A percentile compares a stretch with the other conserved stretches of the same genome.
Evolutionary conservation across 805 yeast species (phyloP).

Genomic region (Ogataea glucozyma): DNA sequence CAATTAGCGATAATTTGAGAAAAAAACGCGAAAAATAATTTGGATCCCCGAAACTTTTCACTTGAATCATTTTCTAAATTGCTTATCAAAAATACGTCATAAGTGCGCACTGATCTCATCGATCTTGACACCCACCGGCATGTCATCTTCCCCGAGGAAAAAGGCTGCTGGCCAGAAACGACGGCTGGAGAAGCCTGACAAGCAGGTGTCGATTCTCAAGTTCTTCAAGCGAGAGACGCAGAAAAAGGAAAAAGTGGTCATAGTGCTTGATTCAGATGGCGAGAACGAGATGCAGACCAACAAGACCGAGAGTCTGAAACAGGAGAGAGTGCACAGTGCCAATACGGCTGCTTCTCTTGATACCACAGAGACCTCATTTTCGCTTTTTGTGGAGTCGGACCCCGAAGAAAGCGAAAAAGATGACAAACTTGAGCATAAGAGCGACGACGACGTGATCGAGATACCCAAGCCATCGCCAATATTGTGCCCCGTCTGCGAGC

Average conservation of each 20-base stretch:
- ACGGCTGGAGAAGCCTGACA: not conserved
- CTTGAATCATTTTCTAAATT: too few species aligned
- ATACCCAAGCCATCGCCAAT: slow-evolving; percentile 18
- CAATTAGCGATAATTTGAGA: too few species aligned
- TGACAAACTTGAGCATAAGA: too few species aligned
- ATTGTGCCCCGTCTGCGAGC: slow-evolving; percentile 55
- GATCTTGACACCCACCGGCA: too few species aligned
- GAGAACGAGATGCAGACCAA: slow-evolving; percentile 2
- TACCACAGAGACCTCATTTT: not conserved
- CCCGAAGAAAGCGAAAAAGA: too few species aligned
- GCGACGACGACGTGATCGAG: slow-evolving; percentile 7
- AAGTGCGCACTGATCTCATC: not conserved
- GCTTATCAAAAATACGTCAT: slow-evolving; percentile 2
- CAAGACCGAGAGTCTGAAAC: too few species aligned
- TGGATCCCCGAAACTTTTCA: not conserved
- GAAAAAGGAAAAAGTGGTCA: slow-evolving; percentile 9
- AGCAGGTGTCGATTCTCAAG: slow-evolving; percentile 24
- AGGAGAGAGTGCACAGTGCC: too few species aligned
- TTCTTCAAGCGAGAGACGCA: slow-evolving; percentile 16
- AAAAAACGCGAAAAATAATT: slow-evolving; percentile 1
- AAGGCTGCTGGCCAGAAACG: slow-evolving; percentile 1
- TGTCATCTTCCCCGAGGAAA: not conserved
- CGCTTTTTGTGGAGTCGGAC: slow-evolving; percentile 1
- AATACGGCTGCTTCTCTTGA: too few species aligned
- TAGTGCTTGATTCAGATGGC: slow-evolving; percentile 15